A percentile compares a stretch with the other conserved stretches of the same genome.
Conservation (phyloP, 768 basidiomycete genomes). For the Russula lepida region DNA sequence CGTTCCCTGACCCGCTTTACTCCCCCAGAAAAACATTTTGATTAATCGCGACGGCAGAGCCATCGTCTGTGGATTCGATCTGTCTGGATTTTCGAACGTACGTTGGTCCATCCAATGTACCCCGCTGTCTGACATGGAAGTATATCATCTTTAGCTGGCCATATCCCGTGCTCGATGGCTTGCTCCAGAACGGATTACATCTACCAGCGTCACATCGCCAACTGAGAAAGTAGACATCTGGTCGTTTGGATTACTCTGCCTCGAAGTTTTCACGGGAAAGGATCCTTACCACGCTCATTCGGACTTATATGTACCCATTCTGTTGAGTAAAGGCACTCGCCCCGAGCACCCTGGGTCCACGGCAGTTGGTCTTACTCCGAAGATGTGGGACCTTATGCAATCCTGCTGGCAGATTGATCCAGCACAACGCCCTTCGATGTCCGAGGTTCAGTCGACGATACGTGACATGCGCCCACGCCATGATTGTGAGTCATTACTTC, state of each 20-base stretch:
- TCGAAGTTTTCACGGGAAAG: slow-evolving; percentile 11
- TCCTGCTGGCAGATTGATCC: slow-evolving; percentile 6
- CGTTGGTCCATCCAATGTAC: neutral
- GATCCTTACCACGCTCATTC: slow-evolving; percentile 1
- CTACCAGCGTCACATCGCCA: neutral
- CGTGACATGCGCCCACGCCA: neutral
- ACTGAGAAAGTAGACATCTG: slow-evolving; percentile 7
- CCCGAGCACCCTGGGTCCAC: neutral
- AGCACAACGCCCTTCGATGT: slow-evolving; percentile 4
- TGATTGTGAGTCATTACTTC: neutral
- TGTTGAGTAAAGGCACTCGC: neutral
- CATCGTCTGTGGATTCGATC: slow-evolving; percentile 38
- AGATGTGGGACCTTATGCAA: slow-evolving; percentile 15
- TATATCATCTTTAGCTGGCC: slow-evolving; percentile 19
- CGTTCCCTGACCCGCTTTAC: neutral
- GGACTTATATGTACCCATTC: neutral
- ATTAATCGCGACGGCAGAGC: slow-evolving; percentile 34
- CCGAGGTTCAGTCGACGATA: neutral
- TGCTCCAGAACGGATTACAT: slow-evolving; percentile 8
- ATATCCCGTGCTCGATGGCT: slow-evolving; percentile 7
- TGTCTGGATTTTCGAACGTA: slow-evolving; percentile 25
- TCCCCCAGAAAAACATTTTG: slow-evolving; percentile 36
- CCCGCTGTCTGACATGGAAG: neutral
- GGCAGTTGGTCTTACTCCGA: slow-evolving; percentile 1
- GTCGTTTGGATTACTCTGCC: slow-evolving; percentile 14